Evolutionary conservation across 1,284 basidiomycete species (phyloP), one percentile per base, ranked within the genome.

Genomic region (Malassezia caprae): DNA sequence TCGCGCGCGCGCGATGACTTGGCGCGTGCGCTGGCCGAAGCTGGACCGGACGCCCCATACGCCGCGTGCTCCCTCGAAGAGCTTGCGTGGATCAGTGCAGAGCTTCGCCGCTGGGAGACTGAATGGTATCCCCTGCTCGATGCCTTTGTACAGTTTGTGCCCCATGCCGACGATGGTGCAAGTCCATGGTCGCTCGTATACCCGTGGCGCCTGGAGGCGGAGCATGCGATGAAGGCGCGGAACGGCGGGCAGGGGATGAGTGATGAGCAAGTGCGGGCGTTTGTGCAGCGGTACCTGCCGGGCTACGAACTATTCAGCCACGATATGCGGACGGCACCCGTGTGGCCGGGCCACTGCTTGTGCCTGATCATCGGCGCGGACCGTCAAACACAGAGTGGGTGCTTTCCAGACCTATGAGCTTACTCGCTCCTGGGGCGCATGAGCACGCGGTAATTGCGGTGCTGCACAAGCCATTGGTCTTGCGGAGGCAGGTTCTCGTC

Each of bases 211-310:
- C 75, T 86, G 23, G 79, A 93, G 72, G 89, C 91, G 73, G 90
- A 94, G 67, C 86, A 85, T 56, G 68, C 80, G 48, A 90, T 93
- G 88, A 91, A 89, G 73, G 78, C 80, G 0, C 72, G 72, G 35
- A 90, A 89, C 60, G 88, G 87, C 41, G 88, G 88, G 4, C 78
- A 78, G 42, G 89, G 89, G 3, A 91, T 94, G 90, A 79, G 82
- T 0, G 88, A 91, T 65, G 82, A 81, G 62, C 81, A 80, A 68
- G 87, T 93, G 26, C 82, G 82, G 70, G 76, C 73, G 81, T 90
- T 76, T 50, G 64, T 66, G n/a, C 55, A 47, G 21, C 44, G 62
- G 59, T 65, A 62, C 39, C 53, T 65, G 59, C 63, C 63, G 6
- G 58, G 39, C 23, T 65, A 65, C 53, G 61, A 65, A 45, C 44